Evolutionary conservation across 257 asterid species (phyloP), one percentile per base, ranked within the genome.

Genomic region (Nicotiana tabacum): DNA sequence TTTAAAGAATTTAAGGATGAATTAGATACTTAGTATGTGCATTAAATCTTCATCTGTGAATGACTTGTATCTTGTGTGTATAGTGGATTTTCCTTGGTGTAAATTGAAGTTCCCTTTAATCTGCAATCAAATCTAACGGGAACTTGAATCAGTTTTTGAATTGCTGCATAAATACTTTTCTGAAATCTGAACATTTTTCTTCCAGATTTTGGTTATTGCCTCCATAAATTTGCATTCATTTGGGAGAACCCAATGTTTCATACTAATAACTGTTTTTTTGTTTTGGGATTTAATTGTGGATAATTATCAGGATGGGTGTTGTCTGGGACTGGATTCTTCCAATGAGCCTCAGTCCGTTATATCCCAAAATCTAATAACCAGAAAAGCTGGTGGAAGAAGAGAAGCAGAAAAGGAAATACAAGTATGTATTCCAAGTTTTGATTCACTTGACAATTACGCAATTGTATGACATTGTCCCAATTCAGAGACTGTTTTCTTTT

Each of bases 321-420:
- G 91, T 83, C 84, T 88, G 24, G 91, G 87, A 81, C 61, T 80
- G 78, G 91, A 91, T 88, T 88, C 94, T 82, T 82, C 92, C 77
- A 82, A 66, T 35, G 97, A 91, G 79, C 91, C 92, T 13, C 98
- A 91, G 61, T 91, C 97, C 6, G n/a, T 84, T 65, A 58, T 84
- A 74, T 84, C 97, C 65, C 98, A 93, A 81, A 96, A 96, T 89
- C 35, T 74, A 80, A 81, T 93, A 58, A 94, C 98, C 78, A 90
- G 99, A 89, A 96, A 93, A 87, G 97, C 98, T 8, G 99, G 99
- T 82, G 99, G 99, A 83, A 93, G 83, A 91, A 96, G 90, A 85
- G 98, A 88, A 84, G 88, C 89, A 67, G 95, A 89, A 83, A 96
- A 91, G 87, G 93, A 91, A 86, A 90, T 91, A 89, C 98, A 89